Conservation (phyloP, 176 grass and related monocot species). For the Oryza meyeriana region DNA sequence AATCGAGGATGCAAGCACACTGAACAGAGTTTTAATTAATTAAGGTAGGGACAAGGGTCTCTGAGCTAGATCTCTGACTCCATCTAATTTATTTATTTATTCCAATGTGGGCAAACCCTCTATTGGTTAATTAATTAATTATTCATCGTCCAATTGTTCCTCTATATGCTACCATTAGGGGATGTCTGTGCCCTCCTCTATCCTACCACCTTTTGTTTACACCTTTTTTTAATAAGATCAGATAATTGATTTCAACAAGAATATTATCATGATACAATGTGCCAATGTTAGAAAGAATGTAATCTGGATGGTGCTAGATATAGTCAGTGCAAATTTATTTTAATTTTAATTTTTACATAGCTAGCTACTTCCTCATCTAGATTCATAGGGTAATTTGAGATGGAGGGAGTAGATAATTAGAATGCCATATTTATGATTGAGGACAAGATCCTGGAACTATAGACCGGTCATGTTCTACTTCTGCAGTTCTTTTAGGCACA, state of each 20-base stretch:
- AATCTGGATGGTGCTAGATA: not conserved
- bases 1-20: not conserved
- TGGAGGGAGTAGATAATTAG: no score
- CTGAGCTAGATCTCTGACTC: slow-evolving; percentile 34
- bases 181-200: slow-evolving; percentile 43
- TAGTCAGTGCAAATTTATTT: not conserved
- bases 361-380: no score
- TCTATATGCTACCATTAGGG: slow-evolving; percentile 10
- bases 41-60: slow-evolving; percentile 35
- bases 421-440: not conserved
- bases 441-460: not conserved
- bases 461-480: no score
- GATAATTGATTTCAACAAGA: slow-evolving; percentile 2
- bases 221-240: not conserved
- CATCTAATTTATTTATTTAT: slow-evolving; percentile 29
- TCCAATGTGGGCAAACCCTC: slow-evolving; percentile 25
- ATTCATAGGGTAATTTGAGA: no score
- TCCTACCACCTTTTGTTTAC: not conserved
- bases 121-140: slow-evolving; percentile 5
- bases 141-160: not conserved
- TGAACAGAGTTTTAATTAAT: slow-evolving; percentile 27
- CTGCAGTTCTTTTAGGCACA: no score
- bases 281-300: not conserved
- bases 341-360: not conserved
- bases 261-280: not conserved